Evolutionary conservation across 2,329 filamentous ascomycete species (phyloP).

Genomic region (Fusarium equiseti): DNA sequence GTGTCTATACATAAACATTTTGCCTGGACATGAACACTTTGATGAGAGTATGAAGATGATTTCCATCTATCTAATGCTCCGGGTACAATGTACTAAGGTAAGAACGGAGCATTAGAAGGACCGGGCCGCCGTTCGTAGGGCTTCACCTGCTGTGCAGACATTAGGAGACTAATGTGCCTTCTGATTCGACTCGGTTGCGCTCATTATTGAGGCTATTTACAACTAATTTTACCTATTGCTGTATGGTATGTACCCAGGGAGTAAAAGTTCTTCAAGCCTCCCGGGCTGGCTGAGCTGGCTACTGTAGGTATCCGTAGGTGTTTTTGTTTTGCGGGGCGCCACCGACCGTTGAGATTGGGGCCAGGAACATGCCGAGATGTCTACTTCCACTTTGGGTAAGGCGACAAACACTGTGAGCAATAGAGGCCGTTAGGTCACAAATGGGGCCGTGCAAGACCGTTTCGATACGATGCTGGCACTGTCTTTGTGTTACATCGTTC

Average conservation of each 20-base stretch:
- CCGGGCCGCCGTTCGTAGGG: slow-evolving; percentile 35
- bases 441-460: background rate
- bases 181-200: slow-evolving; percentile 5
- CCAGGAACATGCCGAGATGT: slow-evolving; percentile 33
- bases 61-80: background rate
- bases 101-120: slow-evolving; percentile 28
- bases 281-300: background rate
- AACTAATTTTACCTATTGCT: slow-evolving; percentile 2
- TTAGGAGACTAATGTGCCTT: background rate
- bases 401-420: slow-evolving; percentile 30
- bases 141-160: background rate
- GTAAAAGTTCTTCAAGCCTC: background rate
- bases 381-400: slow-evolving; percentile 24
- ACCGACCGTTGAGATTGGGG: slow-evolving; percentile 23
- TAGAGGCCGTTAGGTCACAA: slow-evolving; percentile 2
- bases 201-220: slow-evolving; percentile 32
- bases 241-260: background rate
- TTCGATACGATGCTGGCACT: slow-evolving; percentile 11
- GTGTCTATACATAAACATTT: background rate
- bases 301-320: background rate
- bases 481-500: slow-evolving; percentile 43
- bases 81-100: background rate
- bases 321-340: slow-evolving; percentile 29
- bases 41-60: background rate
- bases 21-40: background rate